Evolutionary conservation across 441 rosid species (phyloP).

Genomic region (Lepidium campestre): DNA sequence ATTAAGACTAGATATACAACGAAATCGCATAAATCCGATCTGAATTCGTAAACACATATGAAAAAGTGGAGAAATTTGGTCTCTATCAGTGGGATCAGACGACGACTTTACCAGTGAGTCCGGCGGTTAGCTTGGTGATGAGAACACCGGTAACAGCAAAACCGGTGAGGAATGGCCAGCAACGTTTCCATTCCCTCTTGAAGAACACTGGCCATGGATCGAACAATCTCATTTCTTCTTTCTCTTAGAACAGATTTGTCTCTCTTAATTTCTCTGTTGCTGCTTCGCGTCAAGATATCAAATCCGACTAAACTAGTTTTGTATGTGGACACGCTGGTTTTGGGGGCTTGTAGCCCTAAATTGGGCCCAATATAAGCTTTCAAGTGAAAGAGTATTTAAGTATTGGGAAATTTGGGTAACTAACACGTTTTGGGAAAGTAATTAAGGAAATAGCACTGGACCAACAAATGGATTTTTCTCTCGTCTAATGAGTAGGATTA

Average conservation of each 20-base stretch:
- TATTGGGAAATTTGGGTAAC: too few relatives aligned
- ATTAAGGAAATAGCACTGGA: too few relatives aligned
- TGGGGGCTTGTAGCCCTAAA: constrained; percentile 3
- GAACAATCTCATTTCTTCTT: constrained; percentile 39
- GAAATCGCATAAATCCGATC: background rate
- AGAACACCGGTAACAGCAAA: constrained; percentile 65
- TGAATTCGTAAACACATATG: background rate
- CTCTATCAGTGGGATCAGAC: background rate
- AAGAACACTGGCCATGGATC: constrained; percentile 95
- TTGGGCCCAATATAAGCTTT: background rate
- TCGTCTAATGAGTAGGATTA: too few relatives aligned
- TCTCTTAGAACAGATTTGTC: background rate
- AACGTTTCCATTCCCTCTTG: constrained; percentile 74
- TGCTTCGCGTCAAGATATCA: background rate
- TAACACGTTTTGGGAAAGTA: too few relatives aligned
- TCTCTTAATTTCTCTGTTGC: background rate
- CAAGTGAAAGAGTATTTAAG: too few relatives aligned
- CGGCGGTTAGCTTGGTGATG: constrained; percentile 62
- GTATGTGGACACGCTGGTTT: background rate
- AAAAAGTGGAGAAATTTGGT: background rate
- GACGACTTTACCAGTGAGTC: constrained; percentile 52
- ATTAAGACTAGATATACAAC: background rate
- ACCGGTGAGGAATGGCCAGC: constrained; percentile 83
- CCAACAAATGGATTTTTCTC: too few relatives aligned
- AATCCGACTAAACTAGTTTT: background rate